phyloP scores from a whole-genome alignment of 495 filamentous ascomycete genomes.

The Tuber calosporum region DNA sequence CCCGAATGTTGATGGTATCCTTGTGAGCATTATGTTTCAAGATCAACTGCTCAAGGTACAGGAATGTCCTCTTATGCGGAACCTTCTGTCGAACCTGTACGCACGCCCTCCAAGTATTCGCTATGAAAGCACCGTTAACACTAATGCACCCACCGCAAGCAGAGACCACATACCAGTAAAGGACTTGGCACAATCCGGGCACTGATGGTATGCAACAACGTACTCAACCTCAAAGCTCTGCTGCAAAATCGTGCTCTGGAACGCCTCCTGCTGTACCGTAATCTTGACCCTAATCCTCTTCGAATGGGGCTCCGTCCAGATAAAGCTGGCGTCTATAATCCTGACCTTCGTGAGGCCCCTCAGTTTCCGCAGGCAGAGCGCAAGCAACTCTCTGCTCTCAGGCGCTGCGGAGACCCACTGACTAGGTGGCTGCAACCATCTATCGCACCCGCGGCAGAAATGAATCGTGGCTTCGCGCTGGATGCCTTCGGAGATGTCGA shows the following conservation, averaged over 20 bases:
- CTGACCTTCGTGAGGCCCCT: constrained; percentile 74
- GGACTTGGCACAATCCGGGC: constrained; percentile 84
- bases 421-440: constrained; percentile 82
- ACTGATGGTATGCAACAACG: constrained; percentile 80
- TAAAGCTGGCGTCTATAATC: constrained; percentile 90
- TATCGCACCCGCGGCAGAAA: constrained; percentile 81
- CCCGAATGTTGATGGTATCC: constrained; percentile 94
- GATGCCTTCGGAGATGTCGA: constrained; percentile 89
- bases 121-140: constrained; percentile 48
- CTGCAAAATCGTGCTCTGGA: constrained; percentile 69
- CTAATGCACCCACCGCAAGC: neutral
- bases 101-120: constrained; percentile 77
- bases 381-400: constrained; percentile 83
- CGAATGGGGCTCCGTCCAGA: constrained; percentile 97
- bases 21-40: constrained; percentile 85
- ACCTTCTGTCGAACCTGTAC: constrained; percentile 97
- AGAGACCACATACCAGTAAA: constrained; percentile 45
- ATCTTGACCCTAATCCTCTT: constrained; percentile 84
- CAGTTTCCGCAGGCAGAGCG: constrained; percentile 76
- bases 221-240: constrained; percentile 93
- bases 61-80: constrained; percentile 91
- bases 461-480: constrained; percentile 76
- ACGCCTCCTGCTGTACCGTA: constrained; percentile 81
- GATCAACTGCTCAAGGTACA: constrained; percentile 94
- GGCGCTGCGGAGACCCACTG: constrained; percentile 75